A percentile compares a stretch with the other conserved stretches of the same genome.
These are phyloP conservation scores for Sequoiadendron giganteum DNA, from an alignment of 75 land plant genomes.

Conservation along the genomic window DNA sequence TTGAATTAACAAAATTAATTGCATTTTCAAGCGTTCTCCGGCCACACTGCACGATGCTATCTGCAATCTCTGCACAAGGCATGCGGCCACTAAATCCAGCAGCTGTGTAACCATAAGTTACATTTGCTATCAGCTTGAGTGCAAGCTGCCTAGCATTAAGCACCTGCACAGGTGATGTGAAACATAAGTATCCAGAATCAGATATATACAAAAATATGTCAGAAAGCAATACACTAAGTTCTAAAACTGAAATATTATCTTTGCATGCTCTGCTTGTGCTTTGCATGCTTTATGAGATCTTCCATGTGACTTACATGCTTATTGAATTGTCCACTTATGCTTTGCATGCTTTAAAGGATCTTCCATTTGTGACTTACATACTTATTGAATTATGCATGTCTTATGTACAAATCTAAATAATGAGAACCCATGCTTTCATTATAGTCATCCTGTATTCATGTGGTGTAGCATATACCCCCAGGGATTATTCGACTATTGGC, in stretches of 20 bases:
- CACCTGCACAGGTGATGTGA: constrained; percentile 48
- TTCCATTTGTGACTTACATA: no score
- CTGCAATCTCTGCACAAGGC: constrained; percentile 99
- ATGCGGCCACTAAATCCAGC: constrained; percentile 99
- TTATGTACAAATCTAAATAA: no score
- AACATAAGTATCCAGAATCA: not conserved
- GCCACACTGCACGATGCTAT: constrained; percentile 98
- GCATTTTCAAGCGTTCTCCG: constrained; percentile 89
- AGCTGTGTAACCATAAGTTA: constrained; percentile 98
- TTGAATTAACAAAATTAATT: constrained; percentile 73
- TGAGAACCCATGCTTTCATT: no score
- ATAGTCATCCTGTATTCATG: no score
- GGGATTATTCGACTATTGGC: no score
- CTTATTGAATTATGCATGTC: no score
- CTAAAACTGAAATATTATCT: not conserved
- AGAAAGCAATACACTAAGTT: not conserved
- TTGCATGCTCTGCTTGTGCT: no score
- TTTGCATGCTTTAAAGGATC: no score
- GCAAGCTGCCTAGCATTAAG: constrained; percentile 96
- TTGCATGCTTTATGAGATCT: no score
- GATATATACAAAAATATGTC: not conserved
- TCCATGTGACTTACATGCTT: no score
- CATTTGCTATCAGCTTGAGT: constrained; percentile 95
- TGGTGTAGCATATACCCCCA: no score
- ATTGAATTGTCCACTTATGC: no score